Evolutionary conservation across 2,329 filamentous ascomycete genomes (phyloP).

Genomic region (Tolypocladium nubicola): DNA sequence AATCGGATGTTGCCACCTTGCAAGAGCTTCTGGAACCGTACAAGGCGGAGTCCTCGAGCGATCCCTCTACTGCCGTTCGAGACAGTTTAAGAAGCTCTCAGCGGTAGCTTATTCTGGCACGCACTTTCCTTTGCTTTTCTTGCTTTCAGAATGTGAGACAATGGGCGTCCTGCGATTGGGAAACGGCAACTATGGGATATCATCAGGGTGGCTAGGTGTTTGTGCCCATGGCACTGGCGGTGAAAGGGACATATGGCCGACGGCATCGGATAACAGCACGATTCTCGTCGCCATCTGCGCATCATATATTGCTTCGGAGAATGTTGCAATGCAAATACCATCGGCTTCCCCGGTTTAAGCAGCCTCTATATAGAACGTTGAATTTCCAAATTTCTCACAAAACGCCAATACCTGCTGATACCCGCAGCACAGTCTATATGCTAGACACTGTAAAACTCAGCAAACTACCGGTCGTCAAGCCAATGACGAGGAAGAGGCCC

Average conservation of each 20-base stretch:
- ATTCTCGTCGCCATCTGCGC: not conserved
- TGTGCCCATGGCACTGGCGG: not conserved
- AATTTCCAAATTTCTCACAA: not conserved
- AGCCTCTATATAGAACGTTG: not conserved
- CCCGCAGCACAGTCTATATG: conserved; percentile 4
- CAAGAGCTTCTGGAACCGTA: conserved; percentile 4
- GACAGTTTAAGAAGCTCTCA: not conserved
- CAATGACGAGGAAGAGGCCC: conserved; percentile 79
- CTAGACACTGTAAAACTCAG: conserved; percentile 68
- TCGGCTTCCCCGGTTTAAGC: not conserved
- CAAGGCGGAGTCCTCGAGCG: not conserved
- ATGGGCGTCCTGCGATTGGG: not conserved
- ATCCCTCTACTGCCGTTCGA: not conserved
- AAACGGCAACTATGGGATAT: not conserved
- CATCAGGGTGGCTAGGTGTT: not conserved
- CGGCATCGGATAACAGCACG: not conserved
- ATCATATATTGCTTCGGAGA: not conserved
- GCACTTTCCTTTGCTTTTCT: not conserved
- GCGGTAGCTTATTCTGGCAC: not conserved
- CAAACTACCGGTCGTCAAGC: conserved; percentile 75
- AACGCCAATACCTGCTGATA: not conserved
- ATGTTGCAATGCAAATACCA: not conserved
- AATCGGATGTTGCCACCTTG: conserved; percentile 7
- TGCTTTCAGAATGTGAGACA: not conserved
- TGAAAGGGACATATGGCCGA: not conserved